Base-by-base conservation (phyloP, 257 asterid species). In the Phtheirospermum japonicum region DNA sequence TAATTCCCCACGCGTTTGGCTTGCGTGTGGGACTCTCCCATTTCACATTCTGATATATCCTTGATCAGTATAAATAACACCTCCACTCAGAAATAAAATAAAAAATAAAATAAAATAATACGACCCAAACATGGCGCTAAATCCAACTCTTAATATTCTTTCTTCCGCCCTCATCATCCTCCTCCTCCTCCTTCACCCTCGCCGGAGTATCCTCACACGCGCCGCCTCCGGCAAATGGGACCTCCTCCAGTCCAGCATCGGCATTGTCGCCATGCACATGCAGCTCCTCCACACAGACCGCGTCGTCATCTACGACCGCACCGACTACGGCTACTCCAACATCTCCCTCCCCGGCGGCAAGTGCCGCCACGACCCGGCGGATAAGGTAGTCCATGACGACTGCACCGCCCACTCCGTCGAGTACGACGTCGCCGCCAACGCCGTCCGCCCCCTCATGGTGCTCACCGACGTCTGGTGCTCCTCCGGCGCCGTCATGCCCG, bases 321-420 rank as follows among this genome's bases (percentile, higher is more conserved):
- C 80, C 6, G 82, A 81, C 43, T 69, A 75, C 36, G 84, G 87
- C 39, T 39, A 12, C 56, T 84, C 84, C 51, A 81, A 76, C 74
- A 69, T 79, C 45, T 79, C 85, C 26, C 36, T 77, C 6, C 78
- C 88, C 54, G 8, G 7, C 51, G 84, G 79, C 0, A 58, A 17
- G 3, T 81, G 87, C 78, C 79, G 79, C 46, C 12, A 19, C 14
- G 71, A 66, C 78, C 59, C 59, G 2, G 9, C 16, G 31, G 80
- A 73, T 30, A 40, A 61, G 14, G 59, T 56, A 0, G 4, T 63
- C 23, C 34, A 36, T 2, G 6, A 6, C 39, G 84, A 84, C 74
- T 84, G 92, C 83, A 69, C 85, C 59, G 86, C 92, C 57, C 92
- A 84, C 70, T 84, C 92, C 3, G 76, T 80, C 6, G 84, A 82